A percentile compares a stretch with the other conserved stretches of the same genome.
These are phyloP conservation scores for Backusella tuberculispora DNA, from an alignment of 192 early-diverging fungal species.

Conservation along the genomic window DNA sequence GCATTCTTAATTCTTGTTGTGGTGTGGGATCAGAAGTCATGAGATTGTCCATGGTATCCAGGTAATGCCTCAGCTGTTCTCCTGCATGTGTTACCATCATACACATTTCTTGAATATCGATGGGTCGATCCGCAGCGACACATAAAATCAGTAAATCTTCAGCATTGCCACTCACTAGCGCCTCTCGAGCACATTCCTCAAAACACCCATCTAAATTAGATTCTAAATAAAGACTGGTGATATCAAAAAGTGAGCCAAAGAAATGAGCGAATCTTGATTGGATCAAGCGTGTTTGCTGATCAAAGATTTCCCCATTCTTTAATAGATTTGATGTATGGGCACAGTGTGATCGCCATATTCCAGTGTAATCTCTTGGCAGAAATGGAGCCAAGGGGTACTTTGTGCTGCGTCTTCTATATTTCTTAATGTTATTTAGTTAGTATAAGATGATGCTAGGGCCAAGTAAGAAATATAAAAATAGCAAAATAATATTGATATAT, in stretches of 20 bases:
- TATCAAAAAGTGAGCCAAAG: constrained; percentile 40
- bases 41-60: constrained; percentile 30
- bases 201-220: constrained; percentile 41
- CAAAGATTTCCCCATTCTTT: neutral
- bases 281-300: constrained; percentile 4
- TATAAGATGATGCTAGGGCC: neutral
- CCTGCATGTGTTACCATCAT: constrained; percentile 39
- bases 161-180: constrained; percentile 39
- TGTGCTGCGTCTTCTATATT: constrained; percentile 45
- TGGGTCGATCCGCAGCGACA: constrained; percentile 27
- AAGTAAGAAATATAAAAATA: neutral
- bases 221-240: constrained; percentile 41
- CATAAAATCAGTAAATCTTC: constrained; percentile 35
- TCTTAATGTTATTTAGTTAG: constrained; percentile 23
- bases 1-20: constrained; percentile 11
- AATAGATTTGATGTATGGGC: neutral
- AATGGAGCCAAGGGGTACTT: constrained; percentile 44
- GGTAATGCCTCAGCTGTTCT: constrained; percentile 35
- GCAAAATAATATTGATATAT: neutral
- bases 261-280: constrained; percentile 36
- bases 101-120: constrained; percentile 39
- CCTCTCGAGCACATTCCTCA: constrained; percentile 45
- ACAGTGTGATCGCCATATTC: constrained; percentile 39
- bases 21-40: constrained; percentile 25
- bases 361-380: constrained; percentile 42